Conservation (phyloP, 2,329 filamentous ascomycete genomes). For the Aspergillus sclerotialis region DNA sequence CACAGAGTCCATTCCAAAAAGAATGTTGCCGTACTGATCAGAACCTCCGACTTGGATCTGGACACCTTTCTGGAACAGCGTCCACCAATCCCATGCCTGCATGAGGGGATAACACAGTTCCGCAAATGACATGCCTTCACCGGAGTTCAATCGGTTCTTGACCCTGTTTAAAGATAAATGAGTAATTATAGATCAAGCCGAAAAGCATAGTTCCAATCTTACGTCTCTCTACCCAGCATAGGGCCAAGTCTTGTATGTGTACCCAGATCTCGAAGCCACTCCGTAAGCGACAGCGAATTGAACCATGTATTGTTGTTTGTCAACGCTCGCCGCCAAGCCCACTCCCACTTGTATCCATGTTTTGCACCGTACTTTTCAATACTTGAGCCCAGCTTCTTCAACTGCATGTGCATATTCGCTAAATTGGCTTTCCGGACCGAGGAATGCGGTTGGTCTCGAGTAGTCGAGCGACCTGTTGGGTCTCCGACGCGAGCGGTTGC, state of each 20-base stretch:
- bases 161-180: slow-evolving; percentile 44
- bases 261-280: slow-evolving; percentile 70
- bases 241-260: slow-evolving; percentile 69
- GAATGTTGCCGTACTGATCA: slow-evolving; percentile 94
- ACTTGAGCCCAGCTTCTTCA: slow-evolving; percentile 63
- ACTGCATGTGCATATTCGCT: slow-evolving; percentile 42
- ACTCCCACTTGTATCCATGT: slow-evolving; percentile 57
- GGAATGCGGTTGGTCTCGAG: slow-evolving; percentile 30
- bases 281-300: slow-evolving; percentile 61
- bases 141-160: slow-evolving; percentile 73
- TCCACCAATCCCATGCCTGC: slow-evolving; percentile 96
- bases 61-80: slow-evolving; percentile 64
- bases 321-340: slow-evolving; percentile 60
- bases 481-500: slow-evolving; percentile 42
- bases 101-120: slow-evolving; percentile 91
- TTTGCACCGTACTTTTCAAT: slow-evolving; percentile 60
- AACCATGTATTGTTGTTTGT: slow-evolving; percentile 84
- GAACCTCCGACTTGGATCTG: slow-evolving; percentile 90
- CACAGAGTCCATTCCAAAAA: slow-evolving; percentile 78
- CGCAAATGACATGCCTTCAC: slow-evolving; percentile 87
- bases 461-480: slow-evolving; percentile 38
- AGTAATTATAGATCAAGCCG: background rate
- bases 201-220: slow-evolving; percentile 34
- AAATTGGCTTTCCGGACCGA: slow-evolving; percentile 40
- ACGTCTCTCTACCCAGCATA: slow-evolving; percentile 85